Percentiles rank a stretch among this genome's conserved stretches.
phyloP scores from a whole-genome alignment of 257 asterid species.

The Euphrasia confusa region DNA sequence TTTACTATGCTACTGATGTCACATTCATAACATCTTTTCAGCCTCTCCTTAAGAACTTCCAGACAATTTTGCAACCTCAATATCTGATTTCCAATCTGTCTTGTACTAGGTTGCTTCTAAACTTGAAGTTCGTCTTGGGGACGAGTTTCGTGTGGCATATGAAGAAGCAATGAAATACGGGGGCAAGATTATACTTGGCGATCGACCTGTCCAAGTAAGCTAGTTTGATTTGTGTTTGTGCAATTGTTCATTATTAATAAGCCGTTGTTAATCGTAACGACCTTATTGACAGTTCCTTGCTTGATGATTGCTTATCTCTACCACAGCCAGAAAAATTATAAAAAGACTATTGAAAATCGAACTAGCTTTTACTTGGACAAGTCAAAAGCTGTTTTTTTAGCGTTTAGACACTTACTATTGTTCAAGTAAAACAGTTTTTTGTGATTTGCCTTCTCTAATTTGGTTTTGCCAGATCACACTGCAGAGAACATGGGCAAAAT shows the following conservation, averaged over 20 bases:
- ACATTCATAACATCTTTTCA: conserved; percentile 19
- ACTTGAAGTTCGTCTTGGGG: conserved; percentile 91
- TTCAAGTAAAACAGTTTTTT: conserved; percentile 17
- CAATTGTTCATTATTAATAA: not conserved
- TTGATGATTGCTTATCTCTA: not conserved
- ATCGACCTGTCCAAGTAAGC: conserved; percentile 83
- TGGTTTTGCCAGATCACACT: conserved; percentile 55
- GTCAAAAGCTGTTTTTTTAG: not conserved
- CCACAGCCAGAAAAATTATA: not conserved
- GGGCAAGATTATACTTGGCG: conserved; percentile 91
- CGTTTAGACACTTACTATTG: conserved; percentile 28
- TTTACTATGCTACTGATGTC: conserved; percentile 12
- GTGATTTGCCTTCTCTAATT: conserved; percentile 30
- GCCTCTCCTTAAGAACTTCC: not conserved
- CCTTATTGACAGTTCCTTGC: conserved; percentile 4
- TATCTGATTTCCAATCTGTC: conserved; percentile 18
- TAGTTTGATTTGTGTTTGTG: conserved; percentile 18
- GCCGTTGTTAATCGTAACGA: conserved; percentile 2
- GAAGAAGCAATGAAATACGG: conserved; percentile 94
- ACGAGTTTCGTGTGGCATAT: conserved; percentile 90
- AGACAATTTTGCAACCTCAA: not conserved
- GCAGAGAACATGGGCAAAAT: conserved; percentile 80
- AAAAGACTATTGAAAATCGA: not conserved
- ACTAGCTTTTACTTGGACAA: too few species aligned
- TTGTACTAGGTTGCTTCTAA: conserved; percentile 66